Evolutionary conservation across 306 rosid species (phyloP).

Genomic region (Sicyos baderoa): DNA sequence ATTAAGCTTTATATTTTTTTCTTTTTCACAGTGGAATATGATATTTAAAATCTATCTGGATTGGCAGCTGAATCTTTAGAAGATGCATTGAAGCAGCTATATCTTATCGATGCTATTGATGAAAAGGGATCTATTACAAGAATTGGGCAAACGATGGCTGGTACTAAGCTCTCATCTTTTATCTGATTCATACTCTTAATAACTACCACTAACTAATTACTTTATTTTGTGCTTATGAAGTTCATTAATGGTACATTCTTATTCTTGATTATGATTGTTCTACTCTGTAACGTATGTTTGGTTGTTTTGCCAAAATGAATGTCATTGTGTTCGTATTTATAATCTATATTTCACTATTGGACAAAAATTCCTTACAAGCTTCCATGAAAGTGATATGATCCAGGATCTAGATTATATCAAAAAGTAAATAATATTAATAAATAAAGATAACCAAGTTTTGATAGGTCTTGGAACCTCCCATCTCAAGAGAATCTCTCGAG

Average conservation of each 20-base stretch:
- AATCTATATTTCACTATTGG: not conserved
- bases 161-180: constrained; percentile 37
- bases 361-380: not conserved
- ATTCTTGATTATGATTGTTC: not conserved
- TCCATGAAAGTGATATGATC: no score
- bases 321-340: not conserved
- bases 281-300: not conserved
- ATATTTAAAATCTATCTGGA: constrained; percentile 27
- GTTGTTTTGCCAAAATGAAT: not conserved
- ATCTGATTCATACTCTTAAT: constrained; percentile 4
- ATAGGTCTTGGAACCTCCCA: no score
- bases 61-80: constrained; percentile 79
- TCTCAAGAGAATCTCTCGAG: no score
- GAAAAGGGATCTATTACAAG: constrained; percentile 72
- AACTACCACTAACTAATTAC: not conserved
- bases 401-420: no score
- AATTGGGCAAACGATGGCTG: constrained; percentile 86
- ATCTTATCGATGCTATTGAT: constrained; percentile 86
- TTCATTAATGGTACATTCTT: not conserved
- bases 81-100: constrained; percentile 91
- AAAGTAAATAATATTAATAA: no score
- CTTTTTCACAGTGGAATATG: constrained; percentile 8
- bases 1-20: not conserved
- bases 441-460: no score
- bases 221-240: not conserved